Evolutionary conservation across 176 grass and related monocot genomes (phyloP).

Genomic region (Bothriochloa decipiens): DNA sequence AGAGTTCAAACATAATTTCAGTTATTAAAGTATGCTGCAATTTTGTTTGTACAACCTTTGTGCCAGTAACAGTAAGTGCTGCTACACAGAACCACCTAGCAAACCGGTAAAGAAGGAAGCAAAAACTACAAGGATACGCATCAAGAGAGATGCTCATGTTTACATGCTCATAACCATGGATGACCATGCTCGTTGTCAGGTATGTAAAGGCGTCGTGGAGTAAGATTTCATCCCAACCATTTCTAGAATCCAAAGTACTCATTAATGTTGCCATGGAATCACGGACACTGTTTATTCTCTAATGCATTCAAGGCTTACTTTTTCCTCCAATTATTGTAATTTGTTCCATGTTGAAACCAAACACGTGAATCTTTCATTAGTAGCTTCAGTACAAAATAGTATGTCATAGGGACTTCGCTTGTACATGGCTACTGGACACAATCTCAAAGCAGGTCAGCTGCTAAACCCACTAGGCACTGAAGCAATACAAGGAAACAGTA

Average conservation of each 20-base stretch:
- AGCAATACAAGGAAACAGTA: not conserved
- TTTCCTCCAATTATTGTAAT: not conserved
- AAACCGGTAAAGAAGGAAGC: not conserved
- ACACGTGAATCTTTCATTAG: not conserved
- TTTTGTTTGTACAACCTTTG: not conserved
- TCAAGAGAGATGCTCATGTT: not conserved
- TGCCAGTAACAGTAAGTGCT: not conserved
- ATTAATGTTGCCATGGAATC: not conserved
- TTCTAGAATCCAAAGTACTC: not conserved
- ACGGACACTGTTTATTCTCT: not conserved
- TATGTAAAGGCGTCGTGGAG: not conserved
- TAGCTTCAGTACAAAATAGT: not conserved
- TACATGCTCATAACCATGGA: not conserved
- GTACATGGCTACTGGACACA: no score
- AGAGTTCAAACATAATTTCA: not conserved
- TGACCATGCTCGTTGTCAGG: not conserved
- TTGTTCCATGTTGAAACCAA: not conserved
- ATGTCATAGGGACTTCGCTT: not conserved
- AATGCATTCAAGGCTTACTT: not conserved
- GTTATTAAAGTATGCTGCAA: not conserved
- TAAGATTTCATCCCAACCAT: not conserved
- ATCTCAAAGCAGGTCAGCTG: not conserved
- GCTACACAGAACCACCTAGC: not conserved
- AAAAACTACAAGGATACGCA: not conserved
- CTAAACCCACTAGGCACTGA: not conserved